Evolutionary conservation across 202 grass and related monocot species (phyloP), one percentile per base, ranked within the genome.

Genomic region (Zoysia matrella): DNA sequence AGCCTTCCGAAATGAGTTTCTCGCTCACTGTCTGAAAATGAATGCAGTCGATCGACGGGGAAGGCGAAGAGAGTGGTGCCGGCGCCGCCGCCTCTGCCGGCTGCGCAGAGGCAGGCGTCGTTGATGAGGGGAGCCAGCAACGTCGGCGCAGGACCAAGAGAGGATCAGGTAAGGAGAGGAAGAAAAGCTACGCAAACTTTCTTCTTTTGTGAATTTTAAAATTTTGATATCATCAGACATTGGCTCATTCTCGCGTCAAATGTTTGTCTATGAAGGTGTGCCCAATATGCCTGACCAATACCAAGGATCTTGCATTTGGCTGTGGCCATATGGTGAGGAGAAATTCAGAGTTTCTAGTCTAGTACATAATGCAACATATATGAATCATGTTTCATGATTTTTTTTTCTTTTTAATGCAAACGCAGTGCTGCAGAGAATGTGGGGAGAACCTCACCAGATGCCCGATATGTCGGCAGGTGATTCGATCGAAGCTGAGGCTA

Each of bases 401-500:
- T 36, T 70, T 64, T 69, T 36, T 11, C 5, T 6, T 1, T 55
- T 74, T 11, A 64, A 49, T 80, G 16, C 4, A 13, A 68, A 74
- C n/a, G 63, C 88, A 98, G 95, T 83, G 82, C 44, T 98, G 95
- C 89, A 93, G 87, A 84, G 92, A 93, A 52, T 98, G 95, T 83
- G 92, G 88, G 51, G 84, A 89, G 80, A 93, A 48, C 87, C 86
- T 98, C 48, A 72, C 82, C 53, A 95, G 71, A 79, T 98, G 95
- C 74, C 95, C 95, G 16, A 95, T 98, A 12, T 98, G 95, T 69
- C 87, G 95, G 68, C 82, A 84, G 12, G 3, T 77, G 57, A 91
- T 98, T 46, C 81, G 68, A 5, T 98, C 95, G 44, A 92, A 82
- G 46, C 81, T 98, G 64, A 93, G 95, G 80, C 55, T 98, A n/a